Conservation (phyloP, 2,329 filamentous ascomycete species). For the Alternaria panax region DNA sequence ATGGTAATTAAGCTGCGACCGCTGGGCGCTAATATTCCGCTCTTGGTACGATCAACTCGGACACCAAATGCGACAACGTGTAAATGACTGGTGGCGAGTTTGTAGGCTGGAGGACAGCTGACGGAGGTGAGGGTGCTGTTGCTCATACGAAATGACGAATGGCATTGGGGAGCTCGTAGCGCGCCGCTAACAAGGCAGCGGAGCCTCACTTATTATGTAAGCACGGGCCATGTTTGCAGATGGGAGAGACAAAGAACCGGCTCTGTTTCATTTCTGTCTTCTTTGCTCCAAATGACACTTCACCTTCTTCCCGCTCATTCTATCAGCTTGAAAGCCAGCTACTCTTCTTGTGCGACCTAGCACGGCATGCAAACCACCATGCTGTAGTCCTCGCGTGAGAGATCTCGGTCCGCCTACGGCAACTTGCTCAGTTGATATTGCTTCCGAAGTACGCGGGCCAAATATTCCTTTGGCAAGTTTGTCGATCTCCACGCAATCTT, state of each 20-base stretch:
- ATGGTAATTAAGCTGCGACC: slow-evolving; percentile 2
- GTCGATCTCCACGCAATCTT: neutral
- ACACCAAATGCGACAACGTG: slow-evolving; percentile 20
- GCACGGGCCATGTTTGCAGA: slow-evolving; percentile 1
- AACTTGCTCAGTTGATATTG: neutral
- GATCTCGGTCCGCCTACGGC: neutral
- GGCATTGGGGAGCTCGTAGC: slow-evolving; percentile 22
- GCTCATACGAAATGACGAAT: slow-evolving; percentile 29
- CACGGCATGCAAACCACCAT: neutral
- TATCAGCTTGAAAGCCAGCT: neutral
- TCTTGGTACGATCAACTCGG: neutral
- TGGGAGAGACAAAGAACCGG: neutral
- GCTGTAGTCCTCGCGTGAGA: neutral
- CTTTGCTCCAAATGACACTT: no score
- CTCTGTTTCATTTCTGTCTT: no score
- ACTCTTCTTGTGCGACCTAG: no score
- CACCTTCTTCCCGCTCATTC: neutral
- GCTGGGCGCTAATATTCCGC: neutral
- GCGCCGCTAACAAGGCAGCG: slow-evolving; percentile 21
- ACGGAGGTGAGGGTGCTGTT: slow-evolving; percentile 24
- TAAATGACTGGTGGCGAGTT: slow-evolving; percentile 1
- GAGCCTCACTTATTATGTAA: slow-evolving; percentile 28
- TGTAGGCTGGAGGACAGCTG: slow-evolving; percentile 20
- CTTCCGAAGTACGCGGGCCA: neutral
- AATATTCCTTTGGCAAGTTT: neutral